These are phyloP conservation scores for Globisporangium cystogenes DNA, from an alignment of 352 stramenopile species.

Conservation along the genomic window DNA sequence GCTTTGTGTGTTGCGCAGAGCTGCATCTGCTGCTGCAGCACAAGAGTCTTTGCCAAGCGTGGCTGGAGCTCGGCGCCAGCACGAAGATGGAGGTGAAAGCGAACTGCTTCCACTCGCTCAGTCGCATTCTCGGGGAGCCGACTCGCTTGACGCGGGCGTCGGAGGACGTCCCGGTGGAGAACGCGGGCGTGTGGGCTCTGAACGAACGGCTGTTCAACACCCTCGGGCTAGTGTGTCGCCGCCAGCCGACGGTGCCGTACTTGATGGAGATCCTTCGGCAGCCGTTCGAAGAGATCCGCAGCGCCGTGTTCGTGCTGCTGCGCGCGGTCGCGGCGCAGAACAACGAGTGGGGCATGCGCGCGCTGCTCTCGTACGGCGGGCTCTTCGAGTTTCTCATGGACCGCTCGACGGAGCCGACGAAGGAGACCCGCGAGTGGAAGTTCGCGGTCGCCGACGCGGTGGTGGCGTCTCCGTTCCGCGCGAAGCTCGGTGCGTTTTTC, in stretches of 20 bases:
- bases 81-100: constrained; percentile 70
- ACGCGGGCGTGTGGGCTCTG: constrained; percentile 60
- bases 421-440: constrained; percentile 85
- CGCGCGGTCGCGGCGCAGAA: constrained; percentile 80
- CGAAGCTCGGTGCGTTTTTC: constrained; percentile 40
- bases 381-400: constrained; percentile 86
- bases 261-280: constrained; percentile 79
- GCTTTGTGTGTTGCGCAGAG: constrained; percentile 23
- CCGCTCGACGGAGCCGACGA: constrained; percentile 74
- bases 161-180: constrained; percentile 37
- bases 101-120: constrained; percentile 67
- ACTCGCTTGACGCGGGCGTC: constrained; percentile 35
- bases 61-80: constrained; percentile 49
- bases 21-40: constrained; percentile 70
- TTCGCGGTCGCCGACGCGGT: constrained; percentile 81
- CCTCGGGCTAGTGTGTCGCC: constrained; percentile 45
- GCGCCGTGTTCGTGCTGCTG: constrained; percentile 65
- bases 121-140: constrained; percentile 39
- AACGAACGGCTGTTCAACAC: constrained; percentile 60
- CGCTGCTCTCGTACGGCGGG: constrained; percentile 64
- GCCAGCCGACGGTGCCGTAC: constrained; percentile 49
- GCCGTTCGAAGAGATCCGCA: constrained; percentile 80
- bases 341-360: constrained; percentile 64
- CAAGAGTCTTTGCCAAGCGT: constrained; percentile 50
- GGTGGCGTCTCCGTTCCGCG: constrained; percentile 56